These are phyloP conservation scores for Fusarium guadeloupense DNA, from an alignment of 2,329 filamentous ascomycete genomes.

Conservation along the genomic window DNA sequence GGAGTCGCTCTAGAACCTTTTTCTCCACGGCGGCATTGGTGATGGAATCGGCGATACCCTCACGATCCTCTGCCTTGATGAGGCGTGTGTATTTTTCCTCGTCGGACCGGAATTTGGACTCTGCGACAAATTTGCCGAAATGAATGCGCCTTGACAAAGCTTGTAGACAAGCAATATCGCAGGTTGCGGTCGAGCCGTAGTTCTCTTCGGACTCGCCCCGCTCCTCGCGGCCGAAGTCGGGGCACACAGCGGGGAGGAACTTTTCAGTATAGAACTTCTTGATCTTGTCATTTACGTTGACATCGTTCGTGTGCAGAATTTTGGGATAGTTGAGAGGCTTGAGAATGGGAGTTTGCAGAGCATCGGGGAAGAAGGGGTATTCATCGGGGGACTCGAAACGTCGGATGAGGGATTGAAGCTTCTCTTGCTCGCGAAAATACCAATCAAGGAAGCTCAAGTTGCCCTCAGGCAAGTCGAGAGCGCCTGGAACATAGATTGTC, in stretches of 20 bases:
- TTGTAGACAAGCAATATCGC: constrained; percentile 90
- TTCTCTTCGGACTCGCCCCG: constrained; percentile 90
- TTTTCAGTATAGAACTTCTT: constrained; percentile 84
- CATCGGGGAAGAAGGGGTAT: constrained; percentile 93
- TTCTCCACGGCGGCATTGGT: constrained; percentile 89
- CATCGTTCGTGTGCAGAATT: constrained; percentile 86
- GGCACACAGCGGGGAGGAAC: constrained; percentile 85
- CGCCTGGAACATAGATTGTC: constrained; percentile 84
- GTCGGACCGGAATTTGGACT: constrained; percentile 91
- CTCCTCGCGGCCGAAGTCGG: constrained; percentile 79
- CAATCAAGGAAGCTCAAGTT: constrained; percentile 90
- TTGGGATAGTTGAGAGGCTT: constrained; percentile 86
- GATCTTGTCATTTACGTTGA: constrained; percentile 89
- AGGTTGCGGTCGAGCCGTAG: constrained; percentile 91
- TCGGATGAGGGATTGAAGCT: constrained; percentile 89
- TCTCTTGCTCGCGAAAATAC: constrained; percentile 90
- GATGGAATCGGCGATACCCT: constrained; percentile 88
- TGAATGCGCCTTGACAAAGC: constrained; percentile 90
- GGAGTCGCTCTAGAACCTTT: constrained; percentile 86
- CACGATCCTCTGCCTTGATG: constrained; percentile 81
- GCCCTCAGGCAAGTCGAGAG: constrained; percentile 78
- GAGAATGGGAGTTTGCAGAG: constrained; percentile 82
- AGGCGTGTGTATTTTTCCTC: constrained; percentile 80
- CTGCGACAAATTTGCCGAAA: constrained; percentile 98
- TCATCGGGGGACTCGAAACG: constrained; percentile 97